A percentile compares a stretch with the other conserved stretches of the same genome.
Evolutionary conservation across 345 rosid genomes (phyloP).

Genomic region (Gossypium stocksii): DNA sequence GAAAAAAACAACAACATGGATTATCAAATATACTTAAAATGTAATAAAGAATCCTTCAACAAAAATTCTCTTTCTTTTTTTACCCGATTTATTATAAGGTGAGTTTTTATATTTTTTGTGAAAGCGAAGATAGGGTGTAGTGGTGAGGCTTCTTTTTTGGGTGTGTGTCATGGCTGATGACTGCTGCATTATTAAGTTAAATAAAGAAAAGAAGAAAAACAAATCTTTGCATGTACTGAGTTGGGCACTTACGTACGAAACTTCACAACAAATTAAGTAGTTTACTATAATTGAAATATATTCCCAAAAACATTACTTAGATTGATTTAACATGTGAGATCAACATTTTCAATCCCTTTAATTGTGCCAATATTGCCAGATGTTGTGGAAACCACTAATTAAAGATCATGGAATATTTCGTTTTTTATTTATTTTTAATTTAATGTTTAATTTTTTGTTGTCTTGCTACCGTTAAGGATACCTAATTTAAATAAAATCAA

Average conservation of each 20-base stretch:
- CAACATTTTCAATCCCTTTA: slow-evolving; percentile 3
- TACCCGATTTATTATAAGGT: too few species aligned
- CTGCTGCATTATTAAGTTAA: background rate
- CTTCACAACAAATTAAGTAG: background rate
- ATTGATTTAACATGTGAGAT: slow-evolving; percentile 7
- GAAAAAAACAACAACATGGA: too few species aligned
- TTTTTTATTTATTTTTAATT: background rate
- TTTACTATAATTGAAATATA: background rate
- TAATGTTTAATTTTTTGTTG: background rate
- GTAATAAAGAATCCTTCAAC: too few species aligned
- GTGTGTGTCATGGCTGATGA: too few species aligned
- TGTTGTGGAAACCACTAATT: slow-evolving; percentile 18
- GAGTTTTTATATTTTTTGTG: too few species aligned
- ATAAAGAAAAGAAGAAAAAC: background rate
- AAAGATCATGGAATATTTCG: background rate
- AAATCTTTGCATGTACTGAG: slow-evolving; percentile 5
- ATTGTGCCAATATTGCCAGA: slow-evolving; percentile 3
- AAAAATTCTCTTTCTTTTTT: too few species aligned
- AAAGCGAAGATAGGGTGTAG: too few species aligned
- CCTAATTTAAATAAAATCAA: slow-evolving; percentile 15
- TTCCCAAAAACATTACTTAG: background rate
- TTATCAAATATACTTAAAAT: too few species aligned
- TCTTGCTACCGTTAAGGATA: slow-evolving; percentile 35
- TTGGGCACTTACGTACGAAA: slow-evolving; percentile 12
- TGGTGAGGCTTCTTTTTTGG: too few species aligned